Evolutionary conservation across 768 basidiomycete species (phyloP).

Genomic region (Exidia glandulosa): DNA sequence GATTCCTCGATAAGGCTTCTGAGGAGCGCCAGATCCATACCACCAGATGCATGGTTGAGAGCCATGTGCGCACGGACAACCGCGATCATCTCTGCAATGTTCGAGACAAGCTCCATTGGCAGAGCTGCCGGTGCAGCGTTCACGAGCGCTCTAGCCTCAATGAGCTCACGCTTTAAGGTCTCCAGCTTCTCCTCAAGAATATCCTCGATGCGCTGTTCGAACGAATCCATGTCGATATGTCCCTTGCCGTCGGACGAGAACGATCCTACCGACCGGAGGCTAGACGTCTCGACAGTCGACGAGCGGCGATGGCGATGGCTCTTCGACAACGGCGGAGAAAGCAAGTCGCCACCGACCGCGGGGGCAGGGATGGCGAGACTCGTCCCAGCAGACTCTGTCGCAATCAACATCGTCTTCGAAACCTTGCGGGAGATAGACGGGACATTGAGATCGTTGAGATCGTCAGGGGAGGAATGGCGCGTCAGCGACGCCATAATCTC

Average conservation of each 20-base stretch:
- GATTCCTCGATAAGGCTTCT: background rate
- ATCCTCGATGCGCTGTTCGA: constrained; percentile 50
- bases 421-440: constrained; percentile 55
- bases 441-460: constrained; percentile 62
- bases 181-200: constrained; percentile 62
- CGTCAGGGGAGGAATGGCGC: constrained; percentile 48
- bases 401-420: constrained; percentile 12
- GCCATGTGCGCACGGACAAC: constrained; percentile 53
- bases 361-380: background rate
- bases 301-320: background rate
- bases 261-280: background rate
- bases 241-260: background rate
- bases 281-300: background rate
- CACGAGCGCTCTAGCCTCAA: background rate
- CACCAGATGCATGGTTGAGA: background rate
- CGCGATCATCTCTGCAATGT: constrained; percentile 55
- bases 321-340: background rate
- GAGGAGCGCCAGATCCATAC: background rate
- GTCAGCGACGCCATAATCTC: constrained; percentile 62
- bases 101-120: constrained; percentile 47
- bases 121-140: constrained; percentile 17
- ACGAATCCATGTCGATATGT: constrained; percentile 33
- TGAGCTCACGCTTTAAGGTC: constrained; percentile 12
- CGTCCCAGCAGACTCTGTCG: background rate
- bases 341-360: background rate